Conservation (phyloP, 495 filamentous ascomycete genomes). For the Thermochaetoides thermophila region DNA sequence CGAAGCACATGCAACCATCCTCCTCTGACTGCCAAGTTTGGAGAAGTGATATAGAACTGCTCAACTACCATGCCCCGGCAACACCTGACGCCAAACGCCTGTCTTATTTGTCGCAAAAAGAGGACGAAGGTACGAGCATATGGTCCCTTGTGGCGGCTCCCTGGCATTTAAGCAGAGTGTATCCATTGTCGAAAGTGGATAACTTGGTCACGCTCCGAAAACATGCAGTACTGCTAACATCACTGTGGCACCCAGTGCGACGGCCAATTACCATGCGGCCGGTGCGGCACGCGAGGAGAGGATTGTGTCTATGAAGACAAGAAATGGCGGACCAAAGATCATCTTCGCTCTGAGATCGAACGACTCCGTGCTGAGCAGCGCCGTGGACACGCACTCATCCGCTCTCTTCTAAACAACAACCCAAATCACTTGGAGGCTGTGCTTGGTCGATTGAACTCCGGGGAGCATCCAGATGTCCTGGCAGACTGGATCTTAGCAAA, state of each 20-base stretch:
- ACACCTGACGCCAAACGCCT: slow-evolving; percentile 16
- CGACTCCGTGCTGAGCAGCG: slow-evolving; percentile 16
- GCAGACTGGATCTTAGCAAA: slow-evolving; percentile 15
- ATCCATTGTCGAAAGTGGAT: too few relatives aligned
- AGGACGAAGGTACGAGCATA: slow-evolving; percentile 12
- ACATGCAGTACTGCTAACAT: slow-evolving; percentile 4
- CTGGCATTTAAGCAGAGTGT: too few relatives aligned
- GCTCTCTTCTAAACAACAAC: slow-evolving; percentile 15
- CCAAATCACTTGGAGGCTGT: slow-evolving; percentile 12
- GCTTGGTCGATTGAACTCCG: slow-evolving; percentile 11
- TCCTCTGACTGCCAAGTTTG: neutral
- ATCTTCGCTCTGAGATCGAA: slow-evolving; percentile 19
- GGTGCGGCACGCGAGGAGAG: slow-evolving; percentile 16
- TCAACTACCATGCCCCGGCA: slow-evolving; percentile 16
- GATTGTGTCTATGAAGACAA: slow-evolving; percentile 21
- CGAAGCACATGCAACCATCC: neutral
- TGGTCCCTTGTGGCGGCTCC: too few relatives aligned
- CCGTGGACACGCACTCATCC: slow-evolving; percentile 15
- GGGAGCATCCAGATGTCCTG: slow-evolving; percentile 15
- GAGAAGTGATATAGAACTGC: too few relatives aligned
- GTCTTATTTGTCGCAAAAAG: slow-evolving; percentile 16
- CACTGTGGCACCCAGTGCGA: slow-evolving; percentile 14
- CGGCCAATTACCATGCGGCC: slow-evolving; percentile 15
- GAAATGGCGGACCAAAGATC: slow-evolving; percentile 21
- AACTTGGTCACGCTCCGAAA: too few relatives aligned